Percentiles rank a stretch among this genome's conserved stretches.
Evolutionary conservation across 2,329 filamentous ascomycete species (phyloP).

Genomic region (Colletotrichum sp.): DNA sequence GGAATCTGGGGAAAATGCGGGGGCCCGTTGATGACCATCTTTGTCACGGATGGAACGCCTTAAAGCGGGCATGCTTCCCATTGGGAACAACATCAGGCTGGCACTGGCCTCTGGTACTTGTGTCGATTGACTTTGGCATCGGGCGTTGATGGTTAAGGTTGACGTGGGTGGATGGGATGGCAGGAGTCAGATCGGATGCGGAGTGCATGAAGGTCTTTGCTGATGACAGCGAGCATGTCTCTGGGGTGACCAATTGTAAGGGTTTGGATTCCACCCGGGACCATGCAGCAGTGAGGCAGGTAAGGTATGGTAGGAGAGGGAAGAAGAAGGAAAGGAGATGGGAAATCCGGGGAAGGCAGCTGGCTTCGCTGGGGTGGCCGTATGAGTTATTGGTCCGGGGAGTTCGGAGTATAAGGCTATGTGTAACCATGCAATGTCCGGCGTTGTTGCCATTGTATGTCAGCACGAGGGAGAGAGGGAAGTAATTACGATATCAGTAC

Average conservation of each 20-base stretch:
- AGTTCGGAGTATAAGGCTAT: neutral
- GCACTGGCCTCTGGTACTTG: neutral
- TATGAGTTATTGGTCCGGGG: neutral
- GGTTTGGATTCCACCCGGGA: neutral
- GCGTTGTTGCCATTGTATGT: neutral
- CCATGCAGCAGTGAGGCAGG: neutral
- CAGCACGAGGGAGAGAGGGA: neutral
- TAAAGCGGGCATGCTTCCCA: neutral
- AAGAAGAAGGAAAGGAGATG: neutral
- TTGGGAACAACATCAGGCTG: neutral
- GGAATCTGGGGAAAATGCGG: slow-evolving; percentile 18
- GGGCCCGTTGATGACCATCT: neutral
- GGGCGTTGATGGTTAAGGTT: neutral
- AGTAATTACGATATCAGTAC: too few species aligned
- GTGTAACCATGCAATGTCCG: neutral
- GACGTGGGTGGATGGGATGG: neutral
- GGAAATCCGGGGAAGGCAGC: neutral
- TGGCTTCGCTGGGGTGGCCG: neutral
- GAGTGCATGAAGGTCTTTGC: neutral
- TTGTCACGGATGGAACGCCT: neutral
- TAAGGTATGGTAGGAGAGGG: too few species aligned
- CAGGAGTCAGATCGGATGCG: neutral
- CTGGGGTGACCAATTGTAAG: neutral
- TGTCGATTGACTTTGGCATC: neutral
- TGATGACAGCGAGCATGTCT: neutral